Conservation (phyloP, 768 basidiomycete genomes). For the Agrocybe pediades region DNA sequence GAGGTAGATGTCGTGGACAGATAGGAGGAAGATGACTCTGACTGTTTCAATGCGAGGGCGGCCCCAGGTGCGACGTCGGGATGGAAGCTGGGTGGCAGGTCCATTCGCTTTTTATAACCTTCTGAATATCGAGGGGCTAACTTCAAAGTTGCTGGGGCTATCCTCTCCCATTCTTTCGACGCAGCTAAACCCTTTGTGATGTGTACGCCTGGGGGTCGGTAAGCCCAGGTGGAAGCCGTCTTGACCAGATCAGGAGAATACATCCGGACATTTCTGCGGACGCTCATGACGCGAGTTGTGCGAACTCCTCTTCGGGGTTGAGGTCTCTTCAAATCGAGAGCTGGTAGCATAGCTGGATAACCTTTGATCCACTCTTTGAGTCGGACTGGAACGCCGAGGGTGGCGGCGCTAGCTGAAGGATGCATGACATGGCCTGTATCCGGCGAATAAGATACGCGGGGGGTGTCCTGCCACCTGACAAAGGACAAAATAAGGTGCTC, state of each 20-base stretch:
- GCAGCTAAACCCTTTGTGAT: slow-evolving; percentile 47
- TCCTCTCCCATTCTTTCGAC: slow-evolving; percentile 79
- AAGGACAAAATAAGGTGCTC: slow-evolving; percentile 93
- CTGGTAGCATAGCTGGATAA: slow-evolving; percentile 80
- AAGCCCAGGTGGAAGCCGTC: slow-evolving; percentile 51
- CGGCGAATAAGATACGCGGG: slow-evolving; percentile 31
- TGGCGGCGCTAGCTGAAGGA: slow-evolving; percentile 50
- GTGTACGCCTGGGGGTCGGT: slow-evolving; percentile 25
- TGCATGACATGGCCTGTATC: slow-evolving; percentile 30
- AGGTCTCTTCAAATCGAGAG: slow-evolving; percentile 53
- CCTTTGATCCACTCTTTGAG: slow-evolving; percentile 91
- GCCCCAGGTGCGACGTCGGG: slow-evolving; percentile 46
- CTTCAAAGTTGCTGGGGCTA: slow-evolving; percentile 63
- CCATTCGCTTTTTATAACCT: slow-evolving; percentile 75
- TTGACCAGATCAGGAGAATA: slow-evolving; percentile 87
- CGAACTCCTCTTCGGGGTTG: slow-evolving; percentile 77
- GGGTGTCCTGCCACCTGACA: slow-evolving; percentile 79
- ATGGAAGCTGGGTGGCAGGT: slow-evolving; percentile 59
- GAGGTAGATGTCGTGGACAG: slow-evolving; percentile 33
- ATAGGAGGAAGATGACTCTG: slow-evolving; percentile 45
- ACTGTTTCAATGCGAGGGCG: slow-evolving; percentile 27
- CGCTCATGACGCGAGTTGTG: slow-evolving; percentile 74
- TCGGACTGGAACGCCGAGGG: slow-evolving; percentile 77
- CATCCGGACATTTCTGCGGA: slow-evolving; percentile 81
- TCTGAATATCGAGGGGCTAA: slow-evolving; percentile 73